Evolutionary conservation across 345 rosid genomes (phyloP).

Genomic region (Barbarea vulgaris): DNA sequence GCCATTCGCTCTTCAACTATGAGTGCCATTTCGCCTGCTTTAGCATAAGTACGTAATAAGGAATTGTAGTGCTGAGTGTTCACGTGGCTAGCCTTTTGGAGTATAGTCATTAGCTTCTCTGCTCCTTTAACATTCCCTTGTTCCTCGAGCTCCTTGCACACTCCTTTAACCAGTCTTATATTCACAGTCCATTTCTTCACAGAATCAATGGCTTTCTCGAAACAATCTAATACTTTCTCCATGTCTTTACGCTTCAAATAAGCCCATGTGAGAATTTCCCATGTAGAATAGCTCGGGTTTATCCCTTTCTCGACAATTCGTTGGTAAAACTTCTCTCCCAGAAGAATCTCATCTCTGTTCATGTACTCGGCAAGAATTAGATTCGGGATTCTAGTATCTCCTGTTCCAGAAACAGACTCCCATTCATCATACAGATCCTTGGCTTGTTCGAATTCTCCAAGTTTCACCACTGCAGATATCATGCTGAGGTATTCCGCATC

Average conservation of each 20-base stretch:
- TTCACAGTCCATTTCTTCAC: conserved; percentile 75
- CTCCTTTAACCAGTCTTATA: conserved; percentile 50
- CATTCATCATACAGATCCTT: conserved; percentile 71
- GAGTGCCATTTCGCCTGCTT: conserved; percentile 81
- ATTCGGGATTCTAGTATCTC: conserved; percentile 69
- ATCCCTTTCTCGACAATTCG: conserved; percentile 55
- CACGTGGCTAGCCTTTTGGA: conserved; percentile 65
- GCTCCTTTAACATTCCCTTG: conserved; percentile 61
- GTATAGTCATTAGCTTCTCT: conserved; percentile 63
- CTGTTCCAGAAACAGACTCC: conserved; percentile 66
- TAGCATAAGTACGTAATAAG: conserved; percentile 67
- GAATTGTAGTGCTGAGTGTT: conserved; percentile 69
- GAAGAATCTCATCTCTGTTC: conserved; percentile 52
- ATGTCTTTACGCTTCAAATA: conserved; percentile 53
- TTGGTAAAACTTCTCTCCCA: conserved; percentile 57
- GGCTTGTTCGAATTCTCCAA: conserved; percentile 65
- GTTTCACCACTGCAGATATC: conserved; percentile 76
- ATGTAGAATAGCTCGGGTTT: conserved; percentile 70
- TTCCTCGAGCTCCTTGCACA: conserved; percentile 60
- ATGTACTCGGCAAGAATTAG: conserved; percentile 72
- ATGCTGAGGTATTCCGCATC: conserved; percentile 73
- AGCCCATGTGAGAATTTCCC: conserved; percentile 84
- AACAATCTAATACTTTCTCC: conserved; percentile 61
- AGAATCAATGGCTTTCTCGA: conserved; percentile 64
- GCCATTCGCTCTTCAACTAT: conserved; percentile 73